Evolutionary conservation across 495 filamentous ascomycete genomes (phyloP), one percentile per base, ranked within the genome.

Genomic region (Clohesyomyces aquaticus): DNA sequence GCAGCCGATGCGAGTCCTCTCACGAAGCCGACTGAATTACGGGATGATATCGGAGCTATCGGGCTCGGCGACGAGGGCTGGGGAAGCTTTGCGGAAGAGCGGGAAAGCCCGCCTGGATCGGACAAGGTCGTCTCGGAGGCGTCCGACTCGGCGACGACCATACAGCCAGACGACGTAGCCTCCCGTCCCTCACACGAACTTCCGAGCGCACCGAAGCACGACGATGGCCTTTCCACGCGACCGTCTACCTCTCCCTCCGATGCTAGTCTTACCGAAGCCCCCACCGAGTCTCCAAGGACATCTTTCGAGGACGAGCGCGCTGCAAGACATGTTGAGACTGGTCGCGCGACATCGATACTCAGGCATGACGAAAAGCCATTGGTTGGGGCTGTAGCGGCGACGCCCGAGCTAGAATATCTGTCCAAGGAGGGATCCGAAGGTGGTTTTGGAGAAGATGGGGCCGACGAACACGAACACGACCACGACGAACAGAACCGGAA

Each of bases 211-310:
- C 21, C 21, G 25, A 18, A 38, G 26, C 35, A 11, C 14, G 67
- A 71, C 12, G 68, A 71, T 29, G 68, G 67, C 29, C 52, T 54
- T n/a, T 71, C 68, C 11, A 71, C 68, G 48, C 41, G 68, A 22
- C 64, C 68, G 1, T 71, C 68, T 21, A 67, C 64, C 23, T 71
- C 68, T 23, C 68, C 68, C 11, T 71, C 68, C 45, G 68, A 71
- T n/a, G 22, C 22, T n/a, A 71, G 68, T 28, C 68, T 67, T 19
- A 55, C 38, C 16, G 68, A 65, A 26, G 21, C 55, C 0, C 53
- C 32, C 14, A 27, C 26, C 10, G 68, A 71, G 45, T 71, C 68
- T 22, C 64, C 68, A 8, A 28, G 68, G 12, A 71, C 68, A 14
- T 71, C 68, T 11, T 65, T 71, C 41, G 68, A 71, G 27, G 68